Evolutionary conservation across 2,329 filamentous ascomycete species (phyloP), one percentile per base, ranked within the genome.

Genomic region (Leptographium flavum): DNA sequence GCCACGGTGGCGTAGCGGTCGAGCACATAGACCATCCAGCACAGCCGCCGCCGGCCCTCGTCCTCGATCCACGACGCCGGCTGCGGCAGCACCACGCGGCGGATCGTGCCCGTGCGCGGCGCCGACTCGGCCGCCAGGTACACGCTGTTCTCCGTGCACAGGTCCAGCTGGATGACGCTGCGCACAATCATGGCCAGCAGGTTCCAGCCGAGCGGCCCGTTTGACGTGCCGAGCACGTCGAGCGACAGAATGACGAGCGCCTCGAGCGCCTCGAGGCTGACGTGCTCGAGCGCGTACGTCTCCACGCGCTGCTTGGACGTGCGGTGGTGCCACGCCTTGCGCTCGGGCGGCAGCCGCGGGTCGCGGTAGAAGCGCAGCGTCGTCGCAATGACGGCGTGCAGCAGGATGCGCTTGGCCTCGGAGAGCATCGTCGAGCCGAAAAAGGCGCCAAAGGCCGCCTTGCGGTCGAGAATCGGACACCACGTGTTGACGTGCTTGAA

Each of bases 11-110:
- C 87, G 57, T 94, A 94, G 42, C 88, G 74, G 59, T 95, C 88
- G 9, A 95, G 70, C 10, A 94, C 66, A 57, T 94, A 95, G 11
- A 94, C 80, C 79, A 92, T 90, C 88, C 88, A 95, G 60, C 94
- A 94, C 1, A 94, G 67, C 25, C 88, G 71, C 22, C 88, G 74
- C 22, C 87, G 71, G 31, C 84, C 83, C 60, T 95, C 88, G 49
- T 94, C 87, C 57, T 94, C 87, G 45, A 94, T 83, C 62, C 87
- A 94, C 48, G 87, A 83, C 42, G 78, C 79, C 0, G 88, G 75
- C 49, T 93, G 85, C 0, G 86, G 83, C 0, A 94, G 67, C 3
- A 88, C 79, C 66, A 88, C 88, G 19, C 87, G 85, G 45, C 87
- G 73, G 36, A 94, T 66, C 0, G 87, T 94, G 58, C 92, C 93